phyloP scores from a whole-genome alignment of 441 rosid species.

The Gossypium laxum region DNA sequence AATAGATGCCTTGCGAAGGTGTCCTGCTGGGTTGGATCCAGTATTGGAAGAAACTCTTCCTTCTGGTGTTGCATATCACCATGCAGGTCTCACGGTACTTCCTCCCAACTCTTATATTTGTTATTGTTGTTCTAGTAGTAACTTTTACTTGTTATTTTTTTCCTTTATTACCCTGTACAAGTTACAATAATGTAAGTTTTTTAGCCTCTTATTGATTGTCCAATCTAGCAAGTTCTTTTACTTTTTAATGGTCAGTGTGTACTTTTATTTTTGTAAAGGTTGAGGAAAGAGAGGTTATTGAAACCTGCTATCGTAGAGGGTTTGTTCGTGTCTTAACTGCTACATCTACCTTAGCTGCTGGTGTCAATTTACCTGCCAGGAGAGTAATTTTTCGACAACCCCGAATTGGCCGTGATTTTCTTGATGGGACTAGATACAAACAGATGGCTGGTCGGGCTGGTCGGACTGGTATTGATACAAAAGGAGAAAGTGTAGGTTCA shows the following conservation, averaged over 20 bases:
- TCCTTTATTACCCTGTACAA: constrained; percentile 3
- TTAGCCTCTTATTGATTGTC: background rate
- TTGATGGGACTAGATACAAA: constrained; percentile 93
- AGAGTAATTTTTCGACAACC: constrained; percentile 98
- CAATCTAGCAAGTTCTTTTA: background rate
- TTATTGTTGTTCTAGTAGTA: background rate
- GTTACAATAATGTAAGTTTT: background rate
- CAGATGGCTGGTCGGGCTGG: constrained; percentile 99
- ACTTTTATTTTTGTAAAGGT: constrained; percentile 39
- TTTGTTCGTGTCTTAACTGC: constrained; percentile 86
- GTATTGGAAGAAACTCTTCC: constrained; percentile 82
- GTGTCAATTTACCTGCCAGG: constrained; percentile 94
- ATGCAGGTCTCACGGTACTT: constrained; percentile 93
- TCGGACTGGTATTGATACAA: constrained; percentile 93
- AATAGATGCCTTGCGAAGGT: constrained; percentile 64
- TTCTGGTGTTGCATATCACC: constrained; percentile 95
- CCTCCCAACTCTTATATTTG: constrained; percentile 17
- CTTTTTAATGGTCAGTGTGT: constrained; percentile 4
- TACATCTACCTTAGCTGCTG: constrained; percentile 97
- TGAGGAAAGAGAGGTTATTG: constrained; percentile 95
- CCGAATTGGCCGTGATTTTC: constrained; percentile 82
- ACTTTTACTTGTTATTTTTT: background rate
- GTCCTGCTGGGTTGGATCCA: constrained; percentile 90
- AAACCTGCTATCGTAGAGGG: constrained; percentile 84
- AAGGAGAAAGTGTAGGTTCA: constrained; percentile 91